Conservation (phyloP, 805 yeast species). For the Hanseniaspora pseudoguilliermondii region DNA sequence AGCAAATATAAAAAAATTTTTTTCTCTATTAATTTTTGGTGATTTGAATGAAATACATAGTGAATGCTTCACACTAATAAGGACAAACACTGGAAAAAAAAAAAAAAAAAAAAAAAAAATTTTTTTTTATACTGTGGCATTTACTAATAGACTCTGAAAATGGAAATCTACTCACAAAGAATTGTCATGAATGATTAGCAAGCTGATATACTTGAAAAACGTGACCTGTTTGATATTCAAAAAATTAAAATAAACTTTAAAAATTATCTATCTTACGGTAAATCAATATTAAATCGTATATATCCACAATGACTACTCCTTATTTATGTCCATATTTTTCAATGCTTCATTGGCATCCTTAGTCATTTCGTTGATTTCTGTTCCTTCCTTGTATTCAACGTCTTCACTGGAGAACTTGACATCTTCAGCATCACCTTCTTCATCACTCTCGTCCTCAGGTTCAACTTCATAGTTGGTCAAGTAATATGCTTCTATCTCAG, state of each 20-base stretch:
- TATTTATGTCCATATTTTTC: constrained; percentile 23
- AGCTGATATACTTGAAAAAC: neutral
- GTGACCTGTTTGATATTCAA: neutral
- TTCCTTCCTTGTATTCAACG: constrained; percentile 36
- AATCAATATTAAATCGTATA: neutral
- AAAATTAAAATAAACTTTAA: neutral
- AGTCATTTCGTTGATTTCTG: constrained; percentile 38
- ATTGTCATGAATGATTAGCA: too few species aligned
- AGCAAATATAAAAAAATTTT: neutral
- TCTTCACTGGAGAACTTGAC: constrained; percentile 18
- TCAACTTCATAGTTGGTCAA: constrained; percentile 60
- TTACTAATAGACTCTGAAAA: too few species aligned
- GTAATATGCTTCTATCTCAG: constrained; percentile 66
- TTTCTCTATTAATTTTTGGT: neutral
- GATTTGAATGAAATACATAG: neutral
- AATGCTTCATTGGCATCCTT: constrained; percentile 35
- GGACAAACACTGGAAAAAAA: neutral
- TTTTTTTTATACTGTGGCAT: neutral
- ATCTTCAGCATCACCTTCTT: constrained; percentile 16
- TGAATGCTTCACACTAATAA: neutral
- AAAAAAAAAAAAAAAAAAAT: neutral
- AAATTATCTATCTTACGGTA: neutral
- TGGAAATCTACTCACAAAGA: too few species aligned
- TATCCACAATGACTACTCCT: neutral
- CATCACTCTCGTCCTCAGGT: constrained; percentile 42